Percentiles rank a stretch among this genome's conserved stretches.
Evolutionary conservation across 2,329 filamentous ascomycete species (phyloP).

Genomic region (Colletotrichum lini): DNA sequence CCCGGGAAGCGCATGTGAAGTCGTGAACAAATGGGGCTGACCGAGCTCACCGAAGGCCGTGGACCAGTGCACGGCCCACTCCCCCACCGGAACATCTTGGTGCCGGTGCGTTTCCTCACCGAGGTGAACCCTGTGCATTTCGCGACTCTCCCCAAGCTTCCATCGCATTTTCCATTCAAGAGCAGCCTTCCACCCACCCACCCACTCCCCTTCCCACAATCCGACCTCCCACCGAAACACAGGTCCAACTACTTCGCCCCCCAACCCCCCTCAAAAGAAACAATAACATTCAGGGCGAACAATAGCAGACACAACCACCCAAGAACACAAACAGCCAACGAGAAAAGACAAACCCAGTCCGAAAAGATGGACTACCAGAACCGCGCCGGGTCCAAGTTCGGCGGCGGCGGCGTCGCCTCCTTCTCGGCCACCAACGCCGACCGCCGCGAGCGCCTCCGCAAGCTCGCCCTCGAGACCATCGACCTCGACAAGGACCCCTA

Average conservation of each 20-base stretch:
- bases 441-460: slow-evolving; percentile 95
- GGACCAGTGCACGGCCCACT: not conserved
- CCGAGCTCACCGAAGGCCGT: slow-evolving; percentile 1
- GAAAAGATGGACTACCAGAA: slow-evolving; percentile 82
- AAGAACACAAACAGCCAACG: not conserved
- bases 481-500: slow-evolving; percentile 99
- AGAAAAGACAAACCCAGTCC: not conserved
- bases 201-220: not conserved
- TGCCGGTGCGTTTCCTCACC: slow-evolving; percentile 22
- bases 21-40: not conserved
- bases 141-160: slow-evolving; percentile 2
- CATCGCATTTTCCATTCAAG: slow-evolving; percentile 1
- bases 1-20: not conserved
- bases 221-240: not conserved
- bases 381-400: slow-evolving; percentile 96
- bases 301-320: not conserved
- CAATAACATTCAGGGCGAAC: too few relatives aligned
- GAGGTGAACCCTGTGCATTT: slow-evolving; percentile 17
- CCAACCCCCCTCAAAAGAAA: not conserved
- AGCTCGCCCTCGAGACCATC: slow-evolving; percentile 98
- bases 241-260: not conserved
- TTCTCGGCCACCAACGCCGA: slow-evolving; percentile 95
- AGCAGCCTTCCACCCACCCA: not conserved
- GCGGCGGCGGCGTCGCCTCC: slow-evolving; percentile 95
- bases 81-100: slow-evolving; percentile 11